Base-by-base conservation (phyloP, 805 yeast genomes). In the Saccharomycopsis sp. region DNA sequence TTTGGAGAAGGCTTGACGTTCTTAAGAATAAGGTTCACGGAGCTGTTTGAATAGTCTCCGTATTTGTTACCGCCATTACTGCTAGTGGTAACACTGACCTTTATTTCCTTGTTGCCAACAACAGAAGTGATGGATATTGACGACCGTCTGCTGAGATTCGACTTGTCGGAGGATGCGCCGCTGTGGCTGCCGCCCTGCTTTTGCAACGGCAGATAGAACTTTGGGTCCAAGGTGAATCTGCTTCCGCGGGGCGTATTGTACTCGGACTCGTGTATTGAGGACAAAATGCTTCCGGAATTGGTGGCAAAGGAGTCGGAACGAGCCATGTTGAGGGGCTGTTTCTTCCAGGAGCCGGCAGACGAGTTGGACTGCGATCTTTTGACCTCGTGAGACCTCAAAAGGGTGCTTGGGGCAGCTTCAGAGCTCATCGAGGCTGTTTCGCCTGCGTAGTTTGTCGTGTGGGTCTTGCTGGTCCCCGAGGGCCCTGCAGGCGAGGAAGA, bases 71-170 rank as follows among this genome's bases (percentile, higher is more conserved):
- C 48, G 7, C 48, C 48, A 7, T n/a, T n/a, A 44, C 48, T 44
- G 21, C 21, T 18, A 12, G 18, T 44, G n/a, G 51, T 29, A 5
- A 57, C 18, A 34, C 57, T 59, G 24, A 59, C 57, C 18, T 40
- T 52, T 37, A 56, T 41, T 34, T 59, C 62, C n/a, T 53, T 59
- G n/a, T 41, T 40, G 3, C 55, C 62, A 48, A 57, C 50, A 7
- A 51, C 44, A 4, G 62, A 59, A 34, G 57, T 52, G n/a, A 59
- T 21, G 4, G 62, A 59, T 2, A 59, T 34, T 3, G 60, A 57
- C 16, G 48, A 44, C 5, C 16, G 48, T 44, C 48, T 44, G 16
- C 48, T 44, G 21, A 44, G 48, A 44, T 44, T 44, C 18, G 48
- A 44, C 48, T 44, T 44, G 48, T 44, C 48, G 7, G 48, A 44